phyloP scores from a whole-genome alignment of 2,329 filamentous ascomycete species.

The Botrytis deweyae region DNA sequence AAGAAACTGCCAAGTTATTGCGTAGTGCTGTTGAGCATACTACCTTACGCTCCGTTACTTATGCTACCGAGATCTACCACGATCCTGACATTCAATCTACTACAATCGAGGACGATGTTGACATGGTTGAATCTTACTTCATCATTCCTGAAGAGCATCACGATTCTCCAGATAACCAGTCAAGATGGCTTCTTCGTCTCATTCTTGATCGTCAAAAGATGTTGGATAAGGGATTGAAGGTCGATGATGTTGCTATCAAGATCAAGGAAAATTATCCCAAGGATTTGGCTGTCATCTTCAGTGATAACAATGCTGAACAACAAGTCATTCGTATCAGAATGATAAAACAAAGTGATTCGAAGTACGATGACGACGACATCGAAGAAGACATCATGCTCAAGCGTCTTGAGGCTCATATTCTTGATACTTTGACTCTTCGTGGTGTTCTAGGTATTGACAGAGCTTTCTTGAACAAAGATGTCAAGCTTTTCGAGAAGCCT shows the following conservation, averaged over 20 bases:
- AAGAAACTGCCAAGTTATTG: conserved; percentile 80
- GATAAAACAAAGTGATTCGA: conserved; percentile 66
- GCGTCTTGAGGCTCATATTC: conserved; percentile 84
- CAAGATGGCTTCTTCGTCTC: conserved; percentile 92
- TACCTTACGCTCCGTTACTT: conserved; percentile 85
- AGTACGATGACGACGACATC: conserved; percentile 70
- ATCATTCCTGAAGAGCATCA: conserved; percentile 79
- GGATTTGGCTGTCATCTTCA: conserved; percentile 91
- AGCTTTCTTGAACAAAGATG: conserved; percentile 87
- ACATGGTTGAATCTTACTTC: conserved; percentile 97
- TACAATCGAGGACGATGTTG: conserved; percentile 79
- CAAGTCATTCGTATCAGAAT: conserved; percentile 92
- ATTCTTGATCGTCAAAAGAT: conserved; percentile 91
- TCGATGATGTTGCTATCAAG: conserved; percentile 84
- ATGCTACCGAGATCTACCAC: conserved; percentile 94
- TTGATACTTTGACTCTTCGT: conserved; percentile 87
- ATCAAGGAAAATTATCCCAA: conserved; percentile 87
- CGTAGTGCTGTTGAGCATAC: conserved; percentile 93
- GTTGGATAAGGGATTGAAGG: conserved; percentile 87
- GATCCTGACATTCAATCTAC: conserved; percentile 87
- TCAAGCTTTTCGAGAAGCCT: conserved; percentile 61
- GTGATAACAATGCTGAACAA: conserved; percentile 95
- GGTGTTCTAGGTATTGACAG: conserved; percentile 86
- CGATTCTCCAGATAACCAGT: conserved; percentile 68
- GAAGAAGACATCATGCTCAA: conserved; percentile 93